These are phyloP conservation scores for Raphanus sativus DNA, from an alignment of 345 rosid species.

Conservation along the genomic window DNA sequence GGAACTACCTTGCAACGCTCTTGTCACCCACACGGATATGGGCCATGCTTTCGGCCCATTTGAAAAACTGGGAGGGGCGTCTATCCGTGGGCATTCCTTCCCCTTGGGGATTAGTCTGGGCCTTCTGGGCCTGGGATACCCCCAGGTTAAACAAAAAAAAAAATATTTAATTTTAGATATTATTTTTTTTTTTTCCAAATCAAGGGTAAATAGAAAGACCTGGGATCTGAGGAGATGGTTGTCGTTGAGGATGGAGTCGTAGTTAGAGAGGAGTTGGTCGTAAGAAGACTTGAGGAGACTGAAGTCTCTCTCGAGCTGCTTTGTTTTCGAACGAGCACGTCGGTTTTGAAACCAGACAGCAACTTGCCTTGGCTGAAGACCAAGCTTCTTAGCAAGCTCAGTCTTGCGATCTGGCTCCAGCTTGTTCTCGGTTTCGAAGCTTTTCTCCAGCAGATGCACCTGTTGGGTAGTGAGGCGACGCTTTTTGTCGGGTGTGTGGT, in stretches of 20 bases:
- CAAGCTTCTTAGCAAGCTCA: slow-evolving; percentile 83
- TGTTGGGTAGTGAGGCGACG: slow-evolving; percentile 83
- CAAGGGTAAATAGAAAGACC: slow-evolving; percentile 31
- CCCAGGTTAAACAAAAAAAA: no score
- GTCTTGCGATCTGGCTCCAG: slow-evolving; percentile 91
- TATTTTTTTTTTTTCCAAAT: background rate
- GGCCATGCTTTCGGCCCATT: no score
- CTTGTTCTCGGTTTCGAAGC: slow-evolving; percentile 89
- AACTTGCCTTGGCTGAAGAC: slow-evolving; percentile 89
- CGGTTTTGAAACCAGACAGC: slow-evolving; percentile 99
- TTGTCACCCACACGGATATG: no score
- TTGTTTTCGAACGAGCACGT: slow-evolving; percentile 93
- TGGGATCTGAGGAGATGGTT: slow-evolving; percentile 68
- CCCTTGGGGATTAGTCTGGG: no score
- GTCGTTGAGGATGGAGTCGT: slow-evolving; percentile 56
- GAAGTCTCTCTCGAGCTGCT: slow-evolving; percentile 85
- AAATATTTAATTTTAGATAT: no score
- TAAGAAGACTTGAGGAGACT: slow-evolving; percentile 78
- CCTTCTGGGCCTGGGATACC: no score
- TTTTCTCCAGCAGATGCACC: slow-evolving; percentile 87
- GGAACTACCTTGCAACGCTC: no score
- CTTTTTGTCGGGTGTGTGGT: slow-evolving; percentile 77
- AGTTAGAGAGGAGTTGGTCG: slow-evolving; percentile 65
- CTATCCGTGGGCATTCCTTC: no score
- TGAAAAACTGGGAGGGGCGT: no score